Evolutionary conservation across 352 stramenopile genomes (phyloP).

Genomic region (Globisporangium rhizosaccharum): DNA sequence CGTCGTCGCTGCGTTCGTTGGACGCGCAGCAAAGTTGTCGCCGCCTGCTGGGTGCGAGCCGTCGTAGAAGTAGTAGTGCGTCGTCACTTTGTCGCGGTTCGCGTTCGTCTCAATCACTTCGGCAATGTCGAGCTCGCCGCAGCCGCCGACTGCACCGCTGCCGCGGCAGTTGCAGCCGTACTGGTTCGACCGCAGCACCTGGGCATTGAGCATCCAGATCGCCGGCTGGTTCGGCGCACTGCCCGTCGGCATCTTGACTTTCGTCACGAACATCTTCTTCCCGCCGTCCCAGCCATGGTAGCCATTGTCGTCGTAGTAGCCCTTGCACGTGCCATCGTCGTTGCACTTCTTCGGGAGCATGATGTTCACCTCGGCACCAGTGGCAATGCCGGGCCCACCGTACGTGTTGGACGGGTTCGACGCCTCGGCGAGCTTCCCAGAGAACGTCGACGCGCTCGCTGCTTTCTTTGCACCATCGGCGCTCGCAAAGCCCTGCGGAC

Average conservation of each 20-base stretch:
- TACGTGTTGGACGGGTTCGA: slow-evolving; percentile 30
- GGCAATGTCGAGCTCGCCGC: slow-evolving; percentile 65
- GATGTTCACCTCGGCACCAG: slow-evolving; percentile 73
- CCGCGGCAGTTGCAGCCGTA: slow-evolving; percentile 76
- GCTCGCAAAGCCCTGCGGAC: slow-evolving; percentile 40
- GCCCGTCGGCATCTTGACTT: slow-evolving; percentile 51
- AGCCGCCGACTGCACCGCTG: slow-evolving; percentile 42
- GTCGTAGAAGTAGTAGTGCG: slow-evolving; percentile 75
- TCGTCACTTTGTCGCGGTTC: slow-evolving; percentile 47
- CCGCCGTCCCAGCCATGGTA: slow-evolving; percentile 70
- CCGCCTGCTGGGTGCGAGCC: slow-evolving; percentile 29
- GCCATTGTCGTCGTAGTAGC: slow-evolving; percentile 63
- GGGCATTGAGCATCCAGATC: slow-evolving; percentile 76
- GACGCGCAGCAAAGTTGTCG: slow-evolving; percentile 37
- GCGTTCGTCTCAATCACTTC: slow-evolving; percentile 68
- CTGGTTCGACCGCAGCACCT: slow-evolving; percentile 59
- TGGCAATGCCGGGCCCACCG: slow-evolving; percentile 48
- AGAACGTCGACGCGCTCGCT: slow-evolving; percentile 32
- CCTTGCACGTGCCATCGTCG: slow-evolving; percentile 37
- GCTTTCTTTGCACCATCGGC: slow-evolving; percentile 25
- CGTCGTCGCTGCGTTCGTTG: slow-evolving; percentile 26
- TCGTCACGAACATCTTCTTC: slow-evolving; percentile 77
- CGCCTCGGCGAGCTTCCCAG: slow-evolving; percentile 42
- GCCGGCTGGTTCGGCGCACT: slow-evolving; percentile 41
- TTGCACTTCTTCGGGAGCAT: slow-evolving; percentile 54